Evolutionary conservation across 2,329 filamentous ascomycete genomes (phyloP).

Genomic region (Tolypocladium ovalisporum): DNA sequence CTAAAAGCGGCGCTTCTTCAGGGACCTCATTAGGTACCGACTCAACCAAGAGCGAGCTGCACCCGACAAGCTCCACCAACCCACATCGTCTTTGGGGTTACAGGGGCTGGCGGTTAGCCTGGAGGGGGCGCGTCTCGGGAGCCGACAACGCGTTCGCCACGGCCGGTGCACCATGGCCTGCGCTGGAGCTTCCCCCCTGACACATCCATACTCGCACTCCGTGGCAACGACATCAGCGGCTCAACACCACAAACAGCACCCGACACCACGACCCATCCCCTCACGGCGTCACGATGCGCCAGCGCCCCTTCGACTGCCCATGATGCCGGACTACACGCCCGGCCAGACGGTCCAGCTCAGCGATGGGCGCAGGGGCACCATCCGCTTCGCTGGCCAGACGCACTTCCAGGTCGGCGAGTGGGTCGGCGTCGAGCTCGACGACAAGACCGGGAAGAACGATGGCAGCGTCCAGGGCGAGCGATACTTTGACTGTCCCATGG

Average conservation of each 20-base stretch:
- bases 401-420: constrained; percentile 74
- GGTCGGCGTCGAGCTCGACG: constrained; percentile 81
- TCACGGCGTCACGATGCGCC: constrained; percentile 20
- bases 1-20: too few relatives aligned
- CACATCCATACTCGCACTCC: neutral
- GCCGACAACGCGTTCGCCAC: neutral
- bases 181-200: neutral
- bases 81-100: neutral
- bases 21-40: neutral
- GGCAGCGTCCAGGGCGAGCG: constrained; percentile 77
- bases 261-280: neutral
- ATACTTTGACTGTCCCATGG: constrained; percentile 80
- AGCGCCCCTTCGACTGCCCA: constrained; percentile 14
- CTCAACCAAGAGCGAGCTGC: neutral
- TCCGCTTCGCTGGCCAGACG: constrained; percentile 75
- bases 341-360: constrained; percentile 72
- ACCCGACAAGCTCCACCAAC: too few relatives aligned
- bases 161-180: neutral
- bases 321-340: constrained; percentile 45
- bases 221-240: neutral
- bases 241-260: neutral
- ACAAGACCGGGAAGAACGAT: constrained; percentile 82
- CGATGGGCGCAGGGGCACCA: constrained; percentile 63
- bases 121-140: neutral
- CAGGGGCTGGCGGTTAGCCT: neutral